Base-by-base conservation (phyloP, 2,329 filamentous ascomycete genomes). In the Fusarium camptoceras region DNA sequence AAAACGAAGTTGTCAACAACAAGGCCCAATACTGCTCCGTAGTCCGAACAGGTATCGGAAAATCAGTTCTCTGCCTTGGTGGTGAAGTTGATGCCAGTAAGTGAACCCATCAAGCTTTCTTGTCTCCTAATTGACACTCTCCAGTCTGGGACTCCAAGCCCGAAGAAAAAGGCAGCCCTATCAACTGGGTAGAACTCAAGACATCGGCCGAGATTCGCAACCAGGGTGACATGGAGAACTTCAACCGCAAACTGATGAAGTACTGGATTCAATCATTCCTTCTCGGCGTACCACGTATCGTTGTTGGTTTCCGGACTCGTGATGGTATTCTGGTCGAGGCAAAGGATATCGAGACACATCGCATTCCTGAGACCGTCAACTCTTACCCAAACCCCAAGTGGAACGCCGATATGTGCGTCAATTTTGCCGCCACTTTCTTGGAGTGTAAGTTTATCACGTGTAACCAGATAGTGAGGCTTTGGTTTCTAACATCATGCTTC, bases 201-300 rank as follows among this genome's bases (percentile, higher is more conserved):
- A 99, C 96, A 1, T 89, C 89, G n/a, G 90, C 88, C 42, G 89
- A 92, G 70, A 90, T 95, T 51, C 84, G 85, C 54, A 87, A 87
- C 64, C 86, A 90, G 3, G 86, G 88, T 48, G 92, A 96, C 75
- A 85, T 89, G 76, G 81, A 91, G 22, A 91, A 89, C 68, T 97
- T 95, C 77, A 93, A 98, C 80, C 88, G 92, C 50, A 98, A 98
- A 78, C 86, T 98, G 57, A 88, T 97, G 80, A 97, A 97, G 76
- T 97, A 95, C 81, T 99, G 96, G 96, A 93, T 95, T 16, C 96
- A 98, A 79, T 97, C 93, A 0, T 99, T 97, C 77, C 85, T 99
- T 4, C 89, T 99, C 3, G 95, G 95, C 42, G 94, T 98, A 2
- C 94, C 94, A 1, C 96, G 91, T 72, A 93, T 99, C 70, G 89